Conservation (phyloP, 331 rosid genomes). For the Rosa hybrid region DNA sequence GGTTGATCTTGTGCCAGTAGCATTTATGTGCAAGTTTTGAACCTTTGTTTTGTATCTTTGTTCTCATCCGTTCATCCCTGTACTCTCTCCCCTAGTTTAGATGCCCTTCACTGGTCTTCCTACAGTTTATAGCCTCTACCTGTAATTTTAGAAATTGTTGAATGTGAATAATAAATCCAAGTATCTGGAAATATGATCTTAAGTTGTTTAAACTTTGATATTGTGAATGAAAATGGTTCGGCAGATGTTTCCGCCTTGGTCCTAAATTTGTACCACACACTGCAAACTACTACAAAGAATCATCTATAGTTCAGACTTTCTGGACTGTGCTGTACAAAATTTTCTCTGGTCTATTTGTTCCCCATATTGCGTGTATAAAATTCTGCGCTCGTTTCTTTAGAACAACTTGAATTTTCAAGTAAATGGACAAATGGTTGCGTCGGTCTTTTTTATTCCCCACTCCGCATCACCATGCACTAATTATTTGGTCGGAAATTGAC, state of each 20-base stretch:
- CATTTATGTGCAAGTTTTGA: constrained; percentile 26
- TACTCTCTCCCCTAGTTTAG: constrained; percentile 17
- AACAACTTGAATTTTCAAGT: too few species aligned
- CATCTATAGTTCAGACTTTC: not conserved
- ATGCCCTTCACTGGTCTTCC: constrained; percentile 13
- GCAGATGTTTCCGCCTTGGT: not conserved
- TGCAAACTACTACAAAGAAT: not conserved
- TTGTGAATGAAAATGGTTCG: not conserved
- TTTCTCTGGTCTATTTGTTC: too few species aligned
- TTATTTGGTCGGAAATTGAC: too few species aligned
- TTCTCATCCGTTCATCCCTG: constrained; percentile 2
- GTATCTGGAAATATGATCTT: not conserved
- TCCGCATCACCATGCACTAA: too few species aligned
- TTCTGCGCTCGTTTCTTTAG: too few species aligned
- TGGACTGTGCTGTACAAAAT: not conserved
- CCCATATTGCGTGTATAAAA: too few species aligned
- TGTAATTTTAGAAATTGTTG: constrained; percentile 40
- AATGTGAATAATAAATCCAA: constrained; percentile 35
- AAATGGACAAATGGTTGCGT: too few species aligned
- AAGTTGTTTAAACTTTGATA: not conserved
- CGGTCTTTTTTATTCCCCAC: too few species aligned
- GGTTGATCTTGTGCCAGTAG: constrained; percentile 10
- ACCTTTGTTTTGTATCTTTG: constrained; percentile 20
- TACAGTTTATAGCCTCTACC: constrained; percentile 18
- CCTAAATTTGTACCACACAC: not conserved